Evolutionary conservation across 139 green algal species (phyloP).

Genomic region (Pleodorina starrii): DNA sequence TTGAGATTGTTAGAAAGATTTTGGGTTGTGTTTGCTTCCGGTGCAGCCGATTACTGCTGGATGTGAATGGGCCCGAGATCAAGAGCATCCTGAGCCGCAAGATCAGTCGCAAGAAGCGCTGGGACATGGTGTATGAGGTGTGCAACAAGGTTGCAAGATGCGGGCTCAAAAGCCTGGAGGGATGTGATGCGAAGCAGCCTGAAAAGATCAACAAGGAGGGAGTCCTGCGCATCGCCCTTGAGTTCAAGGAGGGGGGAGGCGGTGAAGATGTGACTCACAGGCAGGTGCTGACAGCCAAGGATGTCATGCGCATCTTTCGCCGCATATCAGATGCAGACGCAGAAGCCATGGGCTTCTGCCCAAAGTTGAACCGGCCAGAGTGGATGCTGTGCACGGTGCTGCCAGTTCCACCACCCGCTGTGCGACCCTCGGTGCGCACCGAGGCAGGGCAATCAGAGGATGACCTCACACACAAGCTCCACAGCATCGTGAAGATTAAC

Average conservation of each 20-base stretch:
- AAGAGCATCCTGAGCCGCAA: neutral
- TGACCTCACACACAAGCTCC: slow-evolving; percentile 96
- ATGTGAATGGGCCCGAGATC: slow-evolving; percentile 44
- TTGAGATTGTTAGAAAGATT: slow-evolving; percentile 89
- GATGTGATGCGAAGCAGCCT: slow-evolving; percentile 22
- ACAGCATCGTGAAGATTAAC: slow-evolving; percentile 94
- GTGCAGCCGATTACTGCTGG: slow-evolving; percentile 86
- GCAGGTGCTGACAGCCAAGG: slow-evolving; percentile 85
- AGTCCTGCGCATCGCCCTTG: slow-evolving; percentile 10
- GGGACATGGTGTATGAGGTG: slow-evolving; percentile 34
- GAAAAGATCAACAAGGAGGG: neutral
- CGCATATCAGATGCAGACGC: slow-evolving; percentile 93
- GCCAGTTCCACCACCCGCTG: slow-evolving; percentile 91
- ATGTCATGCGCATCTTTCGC: slow-evolving; percentile 86
- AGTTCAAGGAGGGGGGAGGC: neutral
- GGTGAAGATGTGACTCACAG: neutral
- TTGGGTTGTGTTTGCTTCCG: slow-evolving; percentile 94
- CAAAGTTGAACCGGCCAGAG: slow-evolving; percentile 83
- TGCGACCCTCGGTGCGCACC: slow-evolving; percentile 80
- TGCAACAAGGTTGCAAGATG: slow-evolving; percentile 27
- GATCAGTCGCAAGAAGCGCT: slow-evolving; percentile 11
- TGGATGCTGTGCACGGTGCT: slow-evolving; percentile 95
- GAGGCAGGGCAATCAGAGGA: slow-evolving; percentile 81
- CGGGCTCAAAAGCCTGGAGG: neutral
- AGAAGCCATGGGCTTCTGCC: slow-evolving; percentile 86